Conservation (phyloP, 1,139 yeast genomes). For the Diutina catenulata region DNA sequence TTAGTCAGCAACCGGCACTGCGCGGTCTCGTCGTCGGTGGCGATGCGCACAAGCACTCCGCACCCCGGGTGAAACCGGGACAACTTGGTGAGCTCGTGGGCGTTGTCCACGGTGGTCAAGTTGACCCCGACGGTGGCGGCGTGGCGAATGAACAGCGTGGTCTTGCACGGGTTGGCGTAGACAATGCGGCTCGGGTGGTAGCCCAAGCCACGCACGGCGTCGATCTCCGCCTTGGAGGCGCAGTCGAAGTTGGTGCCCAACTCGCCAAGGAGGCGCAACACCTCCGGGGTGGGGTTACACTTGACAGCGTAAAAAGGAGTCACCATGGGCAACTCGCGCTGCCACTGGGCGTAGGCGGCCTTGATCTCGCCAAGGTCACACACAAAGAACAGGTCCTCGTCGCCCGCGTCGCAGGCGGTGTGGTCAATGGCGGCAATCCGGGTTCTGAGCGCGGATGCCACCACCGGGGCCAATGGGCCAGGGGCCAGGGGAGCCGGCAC, state of each 20-base stretch:
- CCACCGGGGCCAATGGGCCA: neutral
- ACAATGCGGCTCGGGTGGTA: constrained; percentile 57
- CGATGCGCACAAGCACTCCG: constrained; percentile 63
- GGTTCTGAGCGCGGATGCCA: neutral
- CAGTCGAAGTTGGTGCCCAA: constrained; percentile 83
- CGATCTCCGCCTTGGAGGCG: constrained; percentile 83
- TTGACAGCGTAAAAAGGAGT: constrained; percentile 88
- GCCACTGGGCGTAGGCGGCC: constrained; percentile 55
- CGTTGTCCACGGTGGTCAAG: constrained; percentile 83
- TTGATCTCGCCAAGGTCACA: constrained; percentile 72
- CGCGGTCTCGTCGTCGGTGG: constrained; percentile 85
- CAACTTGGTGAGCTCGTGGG: constrained; percentile 72
- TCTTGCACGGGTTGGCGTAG: constrained; percentile 92
- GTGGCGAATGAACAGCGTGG: constrained; percentile 65
- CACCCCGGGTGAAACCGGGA: constrained; percentile 56
- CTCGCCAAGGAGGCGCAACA: constrained; percentile 43
- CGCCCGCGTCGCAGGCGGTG: constrained; percentile 60
- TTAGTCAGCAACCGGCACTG: constrained; percentile 82
- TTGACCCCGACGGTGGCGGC: constrained; percentile 46
- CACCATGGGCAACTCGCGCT: constrained; percentile 51
- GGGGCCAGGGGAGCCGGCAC: constrained; percentile 1
- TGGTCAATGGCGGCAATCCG: constrained; percentile 20
- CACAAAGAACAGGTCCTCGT: constrained; percentile 79
- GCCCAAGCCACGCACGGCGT: constrained; percentile 49
- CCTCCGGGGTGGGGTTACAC: constrained; percentile 67